A percentile compares a stretch with the other conserved stretches of the same genome.
phyloP scores from a whole-genome alignment of 768 basidiomycete species.

The Mrakia frigida region DNA sequence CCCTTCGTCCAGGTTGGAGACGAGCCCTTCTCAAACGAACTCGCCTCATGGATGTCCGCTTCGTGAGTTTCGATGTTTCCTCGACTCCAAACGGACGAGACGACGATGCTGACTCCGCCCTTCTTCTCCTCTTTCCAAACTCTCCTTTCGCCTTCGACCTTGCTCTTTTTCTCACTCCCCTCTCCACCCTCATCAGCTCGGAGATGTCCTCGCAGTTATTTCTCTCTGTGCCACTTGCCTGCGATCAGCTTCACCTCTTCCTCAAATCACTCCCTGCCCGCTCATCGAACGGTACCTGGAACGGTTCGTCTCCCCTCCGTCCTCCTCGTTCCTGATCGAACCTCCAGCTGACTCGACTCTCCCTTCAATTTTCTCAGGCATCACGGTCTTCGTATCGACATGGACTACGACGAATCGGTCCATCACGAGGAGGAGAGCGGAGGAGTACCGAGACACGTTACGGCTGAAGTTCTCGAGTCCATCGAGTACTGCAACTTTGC shows the following conservation, averaged over 20 bases:
- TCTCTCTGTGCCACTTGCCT: conserved; percentile 72
- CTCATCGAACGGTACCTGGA: conserved; percentile 34
- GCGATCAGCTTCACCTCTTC: conserved; percentile 66
- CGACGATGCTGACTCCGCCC: neutral
- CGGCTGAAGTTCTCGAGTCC: conserved; percentile 25
- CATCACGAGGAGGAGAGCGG: conserved; percentile 10
- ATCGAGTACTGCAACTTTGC: conserved; percentile 30
- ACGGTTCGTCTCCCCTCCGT: neutral
- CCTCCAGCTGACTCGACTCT: neutral
- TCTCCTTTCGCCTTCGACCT: neutral
- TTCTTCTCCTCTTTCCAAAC: neutral
- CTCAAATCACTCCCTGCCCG: conserved; percentile 80
- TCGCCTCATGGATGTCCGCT: conserved; percentile 67
- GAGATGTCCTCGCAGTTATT: conserved; percentile 75
- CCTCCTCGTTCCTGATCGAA: neutral
- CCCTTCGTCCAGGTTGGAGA: conserved; percentile 71
- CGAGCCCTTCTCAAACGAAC: conserved; percentile 69
- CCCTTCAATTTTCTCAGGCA: neutral
- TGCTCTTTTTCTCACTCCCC: neutral
- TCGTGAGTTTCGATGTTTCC: conserved; percentile 46
- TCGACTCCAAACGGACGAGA: neutral
- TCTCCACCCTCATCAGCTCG: conserved; percentile 45
- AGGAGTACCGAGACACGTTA: conserved; percentile 18
- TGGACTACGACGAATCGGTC: conserved; percentile 1
- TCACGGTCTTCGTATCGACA: conserved; percentile 25